Evolutionary conservation across 805 yeast genomes (phyloP), one percentile per base, ranked within the genome.

Genomic region (Torulaspora gathmanii): DNA sequence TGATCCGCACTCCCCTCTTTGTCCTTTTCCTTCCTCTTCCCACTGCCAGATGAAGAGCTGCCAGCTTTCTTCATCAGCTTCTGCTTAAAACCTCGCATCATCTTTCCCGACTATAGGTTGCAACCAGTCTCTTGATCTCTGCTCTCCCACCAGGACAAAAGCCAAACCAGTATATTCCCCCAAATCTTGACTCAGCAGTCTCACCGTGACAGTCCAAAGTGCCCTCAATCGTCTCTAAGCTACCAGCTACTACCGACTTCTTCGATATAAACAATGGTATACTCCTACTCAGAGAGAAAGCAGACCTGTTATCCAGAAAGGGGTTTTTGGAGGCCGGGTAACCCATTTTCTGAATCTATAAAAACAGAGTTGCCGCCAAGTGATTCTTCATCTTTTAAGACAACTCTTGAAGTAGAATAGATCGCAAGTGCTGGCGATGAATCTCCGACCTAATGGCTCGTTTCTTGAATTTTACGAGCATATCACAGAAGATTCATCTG

Each of bases 11-110:
- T 11, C 12, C 25, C 20, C 39, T 67, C 61, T 51, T 72, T 66
- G 40, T 74, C 72, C 61, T 74, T 70, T 47, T 73, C 70, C 53
- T 73, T 70, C 50, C 65, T 66, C 34, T 68, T 68, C 38, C 58
- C 51, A 12, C 50, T 48, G 7, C 65, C 54, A 3, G 71, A 67
- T n/a, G 70, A 63, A 35, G 61, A 53, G 19, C 66, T 67, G 20
- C 63, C 55, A 19, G 70, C 61, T 54, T 64, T 64, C 60, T 64
- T 65, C 33, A 64, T 64, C 50, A 65, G 52, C 53, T 79, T 70
- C 59, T 81, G 84, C 59, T 80, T 81, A 65, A 81, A 80, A 23
- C 86, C 86, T 68, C 80, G 81, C 86, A 81, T 81, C 87, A 81
- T 81, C 57, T 72, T 78, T 30, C 36, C 19, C 6, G 22, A 12